Base-by-base conservation (phyloP, 441 rosid genomes). In the Euphorbia schlechtendalii region DNA sequence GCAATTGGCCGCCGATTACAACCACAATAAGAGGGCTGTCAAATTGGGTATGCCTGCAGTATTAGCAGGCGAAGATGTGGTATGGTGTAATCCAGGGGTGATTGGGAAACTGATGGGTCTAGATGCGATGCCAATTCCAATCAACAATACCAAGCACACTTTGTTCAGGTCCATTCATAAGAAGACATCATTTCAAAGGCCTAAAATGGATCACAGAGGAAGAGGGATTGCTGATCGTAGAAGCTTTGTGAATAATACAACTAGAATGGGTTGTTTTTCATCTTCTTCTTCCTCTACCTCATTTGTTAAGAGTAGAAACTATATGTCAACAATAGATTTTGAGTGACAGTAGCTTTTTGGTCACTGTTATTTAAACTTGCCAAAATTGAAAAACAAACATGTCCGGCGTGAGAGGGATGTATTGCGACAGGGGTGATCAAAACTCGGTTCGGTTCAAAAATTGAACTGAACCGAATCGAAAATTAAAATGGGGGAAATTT, bases 71-170 rank as follows among this genome's bases (percentile, higher is more conserved):
- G 85, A 83, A 67, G 80, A 61, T 14, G 96, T 89, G 75, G 69
- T 83, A 2, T 92, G 96, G 98, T 87, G 98, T 78, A 78, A 87
- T 52, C 88, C 98, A 6, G 95, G 96, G 20, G 90, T 92, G 69
- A 82, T 92, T 24, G 91, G 91, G 1, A 92, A 86, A 80, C 71
- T 92, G 67, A 92, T 87, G 98, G 98, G 96, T 4, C 77, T 92
- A 3, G 98, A 92, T 18, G 83, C 83, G 12, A 74, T 87, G 68
- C 98, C 96, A 4, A 80, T 89, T 59, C 81, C 89, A 6, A 58
- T 74, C 18, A 38, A 12, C 36, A 60, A 61, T 18, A 69, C 64
- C 13, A 74, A 53, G 41, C 71, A 74, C 10, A 77, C 73, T 41
- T 6, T 74, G 54, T 12, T 40, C 3, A 61, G 70, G 7, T 71